Evolutionary conservation across 176 grass and related monocot species (phyloP).

Genomic region (Tillandsia leiboldiana): DNA sequence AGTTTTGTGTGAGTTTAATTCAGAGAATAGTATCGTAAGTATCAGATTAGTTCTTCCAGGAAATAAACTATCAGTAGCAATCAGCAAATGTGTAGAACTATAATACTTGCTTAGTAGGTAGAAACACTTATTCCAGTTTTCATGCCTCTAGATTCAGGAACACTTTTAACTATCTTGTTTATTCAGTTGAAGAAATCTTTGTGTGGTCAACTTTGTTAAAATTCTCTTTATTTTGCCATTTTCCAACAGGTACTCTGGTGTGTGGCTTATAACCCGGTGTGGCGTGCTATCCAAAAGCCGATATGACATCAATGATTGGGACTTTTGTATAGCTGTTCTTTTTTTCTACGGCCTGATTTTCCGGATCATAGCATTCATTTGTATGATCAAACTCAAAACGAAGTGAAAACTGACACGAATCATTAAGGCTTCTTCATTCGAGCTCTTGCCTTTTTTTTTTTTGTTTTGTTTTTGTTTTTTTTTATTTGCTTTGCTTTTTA

Average conservation of each 20-base stretch:
- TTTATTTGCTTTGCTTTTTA: too few relatives aligned
- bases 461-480: too few relatives aligned
- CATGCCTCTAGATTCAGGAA: too few relatives aligned
- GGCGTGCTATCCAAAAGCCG: slow-evolving; percentile 42
- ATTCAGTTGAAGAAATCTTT: neutral
- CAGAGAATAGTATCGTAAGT: too few relatives aligned
- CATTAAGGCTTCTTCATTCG: neutral
- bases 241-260: slow-evolving; percentile 49
- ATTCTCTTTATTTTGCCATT: neutral
- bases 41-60: too few relatives aligned
- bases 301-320: slow-evolving; percentile 59
- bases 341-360: slow-evolving; percentile 49
- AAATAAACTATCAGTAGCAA: too few relatives aligned
- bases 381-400: slow-evolving; percentile 53
- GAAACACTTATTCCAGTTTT: too few relatives aligned
- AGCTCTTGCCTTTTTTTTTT: too few relatives aligned
- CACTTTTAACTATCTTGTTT: too few relatives aligned
- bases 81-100: too few relatives aligned
- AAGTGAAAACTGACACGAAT: slow-evolving; percentile 15
- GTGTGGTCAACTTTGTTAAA: neutral
- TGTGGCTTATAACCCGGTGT: slow-evolving; percentile 76
- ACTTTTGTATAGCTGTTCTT: slow-evolving; percentile 57
- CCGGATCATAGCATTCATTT: slow-evolving; percentile 74
- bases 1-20: too few relatives aligned
- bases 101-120: too few relatives aligned